A percentile compares a stretch with the other conserved stretches of the same genome.
These are phyloP conservation scores for Umbelopsis isabellina DNA, from an alignment of 192 early-diverging fungal species.

Conservation along the genomic window DNA sequence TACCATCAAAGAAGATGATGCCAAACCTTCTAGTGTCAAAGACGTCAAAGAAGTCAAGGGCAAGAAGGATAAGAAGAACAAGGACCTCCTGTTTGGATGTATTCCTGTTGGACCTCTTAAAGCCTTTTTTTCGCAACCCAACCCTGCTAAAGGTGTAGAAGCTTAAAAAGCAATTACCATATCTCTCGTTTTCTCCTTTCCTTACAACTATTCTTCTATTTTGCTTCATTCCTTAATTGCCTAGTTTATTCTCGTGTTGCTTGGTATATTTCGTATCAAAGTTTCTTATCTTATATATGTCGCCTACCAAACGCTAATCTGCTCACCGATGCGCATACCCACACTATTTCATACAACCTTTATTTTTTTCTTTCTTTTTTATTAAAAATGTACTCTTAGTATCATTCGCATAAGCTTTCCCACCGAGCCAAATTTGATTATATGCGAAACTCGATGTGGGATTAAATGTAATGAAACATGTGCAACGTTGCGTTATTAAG, in stretches of 20 bases:
- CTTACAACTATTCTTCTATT: not conserved
- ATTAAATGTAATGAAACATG: too few species aligned
- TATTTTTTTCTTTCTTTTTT: not conserved
- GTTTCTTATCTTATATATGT: not conserved
- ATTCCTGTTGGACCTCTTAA: not conserved
- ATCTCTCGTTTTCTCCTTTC: not conserved
- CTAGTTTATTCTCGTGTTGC: not conserved
- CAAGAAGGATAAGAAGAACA: conserved; percentile 8
- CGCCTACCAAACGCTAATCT: conserved; percentile 9
- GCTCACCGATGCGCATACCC: conserved; percentile 8
- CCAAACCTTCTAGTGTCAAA: not conserved
- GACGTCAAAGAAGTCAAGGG: not conserved
- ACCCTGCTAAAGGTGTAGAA: conserved; percentile 5
- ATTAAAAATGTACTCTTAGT: not conserved
- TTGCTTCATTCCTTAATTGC: conserved; percentile 12
- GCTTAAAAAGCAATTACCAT: not conserved
- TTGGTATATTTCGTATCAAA: not conserved
- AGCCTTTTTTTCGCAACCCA: not conserved
- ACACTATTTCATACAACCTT: not conserved
- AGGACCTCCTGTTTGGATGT: conserved; percentile 5
- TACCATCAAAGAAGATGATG: conserved; percentile 15
- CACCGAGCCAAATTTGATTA: too few species aligned
- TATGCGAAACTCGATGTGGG: too few species aligned
- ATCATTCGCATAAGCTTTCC: not conserved
- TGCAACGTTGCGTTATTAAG: too few species aligned